Evolutionary conservation across 768 basidiomycete genomes (phyloP).

Genomic region (Infundibulicybe gibba): DNA sequence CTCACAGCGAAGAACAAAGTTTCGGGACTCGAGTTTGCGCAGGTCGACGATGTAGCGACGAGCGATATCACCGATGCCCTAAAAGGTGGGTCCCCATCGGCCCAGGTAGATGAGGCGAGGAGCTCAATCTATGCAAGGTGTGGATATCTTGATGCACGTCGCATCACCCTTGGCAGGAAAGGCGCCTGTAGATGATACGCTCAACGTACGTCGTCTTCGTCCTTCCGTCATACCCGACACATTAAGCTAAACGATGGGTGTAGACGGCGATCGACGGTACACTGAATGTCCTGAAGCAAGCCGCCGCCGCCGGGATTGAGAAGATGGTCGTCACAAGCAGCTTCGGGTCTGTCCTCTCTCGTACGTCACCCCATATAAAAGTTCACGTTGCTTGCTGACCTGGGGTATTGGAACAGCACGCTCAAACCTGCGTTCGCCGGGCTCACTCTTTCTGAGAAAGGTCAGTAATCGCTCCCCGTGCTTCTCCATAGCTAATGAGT

Average conservation of each 20-base stretch:
- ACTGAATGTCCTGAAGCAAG: constrained; percentile 19
- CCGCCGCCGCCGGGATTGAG: constrained; percentile 12
- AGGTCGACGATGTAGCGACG: constrained; percentile 11
- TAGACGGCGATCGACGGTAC: constrained; percentile 21
- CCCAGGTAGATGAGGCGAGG: neutral
- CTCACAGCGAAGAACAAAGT: neutral
- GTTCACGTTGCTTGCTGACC: too few relatives aligned
- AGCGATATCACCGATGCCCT: constrained; percentile 12
- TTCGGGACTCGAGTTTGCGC: constrained; percentile 9
- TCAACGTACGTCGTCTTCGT: constrained; percentile 1
- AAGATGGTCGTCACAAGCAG: constrained; percentile 18
- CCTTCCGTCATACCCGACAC: neutral
- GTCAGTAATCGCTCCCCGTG: too few relatives aligned
- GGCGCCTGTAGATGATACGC: neutral
- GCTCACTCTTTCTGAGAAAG: constrained; percentile 7
- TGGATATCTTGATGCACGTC: constrained; percentile 6
- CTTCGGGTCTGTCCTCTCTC: constrained; percentile 3
- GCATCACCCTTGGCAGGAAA: constrained; percentile 3
- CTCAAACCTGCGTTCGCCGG: constrained; percentile 16
- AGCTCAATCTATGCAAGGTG: constrained; percentile 3
- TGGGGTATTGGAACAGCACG: constrained; percentile 10
- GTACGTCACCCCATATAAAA: neutral
- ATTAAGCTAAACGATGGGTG: neutral
- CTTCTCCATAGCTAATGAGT: too few relatives aligned
- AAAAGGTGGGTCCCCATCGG: constrained; percentile 8